Percentiles rank a stretch among this genome's conserved stretches.
Conservation (phyloP, 2,329 filamentous ascomycete genomes). For the Curvularia verruculosa region DNA sequence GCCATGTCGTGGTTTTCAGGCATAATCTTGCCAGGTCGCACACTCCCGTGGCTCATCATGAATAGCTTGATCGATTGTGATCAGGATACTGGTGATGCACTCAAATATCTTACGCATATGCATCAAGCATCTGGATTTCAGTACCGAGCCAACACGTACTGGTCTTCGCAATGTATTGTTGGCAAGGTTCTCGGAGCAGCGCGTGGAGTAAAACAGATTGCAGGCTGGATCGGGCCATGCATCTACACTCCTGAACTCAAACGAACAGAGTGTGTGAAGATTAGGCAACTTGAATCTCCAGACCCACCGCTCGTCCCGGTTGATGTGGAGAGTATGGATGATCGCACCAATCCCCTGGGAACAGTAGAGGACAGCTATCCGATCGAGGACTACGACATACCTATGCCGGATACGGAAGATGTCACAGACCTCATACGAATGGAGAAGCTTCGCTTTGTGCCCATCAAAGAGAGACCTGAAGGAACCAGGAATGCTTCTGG, state of each 20-base stretch:
- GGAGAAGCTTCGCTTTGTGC: slow-evolving; percentile 68
- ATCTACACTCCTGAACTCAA: slow-evolving; percentile 70
- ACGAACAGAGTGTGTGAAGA: slow-evolving; percentile 71
- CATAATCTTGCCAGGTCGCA: slow-evolving; percentile 71
- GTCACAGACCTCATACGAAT: slow-evolving; percentile 70
- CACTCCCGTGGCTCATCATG: slow-evolving; percentile 78
- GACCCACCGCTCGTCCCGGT: slow-evolving; percentile 61
- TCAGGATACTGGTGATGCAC: slow-evolving; percentile 68
- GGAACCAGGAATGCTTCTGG: slow-evolving; percentile 34
- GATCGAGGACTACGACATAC: slow-evolving; percentile 69
- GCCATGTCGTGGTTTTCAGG: slow-evolving; percentile 80
- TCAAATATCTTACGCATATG: slow-evolving; percentile 71
- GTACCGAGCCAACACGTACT: slow-evolving; percentile 79
- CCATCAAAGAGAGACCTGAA: slow-evolving; percentile 48
- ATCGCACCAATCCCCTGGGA: slow-evolving; percentile 72
- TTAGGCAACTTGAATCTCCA: slow-evolving; percentile 65
- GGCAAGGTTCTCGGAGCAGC: slow-evolving; percentile 72
- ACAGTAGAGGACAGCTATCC: slow-evolving; percentile 67
- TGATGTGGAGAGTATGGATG: slow-evolving; percentile 69
- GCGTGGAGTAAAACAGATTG: slow-evolving; percentile 72
- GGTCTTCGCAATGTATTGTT: slow-evolving; percentile 73
- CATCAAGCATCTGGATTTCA: slow-evolving; percentile 75
- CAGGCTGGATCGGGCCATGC: slow-evolving; percentile 76
- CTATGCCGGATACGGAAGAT: slow-evolving; percentile 63
- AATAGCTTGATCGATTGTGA: slow-evolving; percentile 78